Base-by-base conservation (phyloP, 768 basidiomycete genomes). In the Cystobasidium onofrii region DNA sequence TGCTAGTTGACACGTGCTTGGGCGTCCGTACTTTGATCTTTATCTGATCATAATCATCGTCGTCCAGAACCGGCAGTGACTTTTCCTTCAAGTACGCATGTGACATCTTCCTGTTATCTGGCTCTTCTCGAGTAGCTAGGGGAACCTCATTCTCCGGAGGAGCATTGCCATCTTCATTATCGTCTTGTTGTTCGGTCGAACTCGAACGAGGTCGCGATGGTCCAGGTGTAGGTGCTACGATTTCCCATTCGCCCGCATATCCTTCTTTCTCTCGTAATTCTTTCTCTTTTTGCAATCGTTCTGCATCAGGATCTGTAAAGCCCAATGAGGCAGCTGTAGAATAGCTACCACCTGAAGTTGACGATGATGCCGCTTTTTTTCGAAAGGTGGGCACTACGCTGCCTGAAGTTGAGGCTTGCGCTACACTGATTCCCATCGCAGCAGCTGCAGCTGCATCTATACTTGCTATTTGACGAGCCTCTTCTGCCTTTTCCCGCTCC, bases 321-420 rank as follows among this genome's bases (percentile, higher is more conserved):
- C 94, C 94, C 0, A 98, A 84, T 0, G 88, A 90, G 61, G 86
- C 88, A 0, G 95, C 89, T 0, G 92, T 92, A 13, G 91, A 87
- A 81, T 98, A 99, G 73, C 12, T 39, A 50, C 79, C 73, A 50
- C 80, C 76, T 29, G 65, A 74, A 15, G 50, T 61, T 33, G 80
- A 74, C 0, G 81, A 70, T 0, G 83, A 80, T 82, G 88, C 65
- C 77, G 82, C 70, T 78, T 43, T 41, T 50, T 1, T 31, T n/a
- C 1, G 23, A 34, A 64, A 69, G 43, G 75, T 34, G 76, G 18
- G 27, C 63, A 69, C 31, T 29, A 20, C 13, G 29, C 57, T 60
- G 6, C 57, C 57, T 29, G 57, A 60, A 6, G 57, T 60, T 4
- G 29, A 29, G 64, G 13, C n/a, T 43, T 33, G 13, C 12, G 76